Conservation (phyloP, 2,329 filamentous ascomycete species). For the Lithohypha guttulata region DNA sequence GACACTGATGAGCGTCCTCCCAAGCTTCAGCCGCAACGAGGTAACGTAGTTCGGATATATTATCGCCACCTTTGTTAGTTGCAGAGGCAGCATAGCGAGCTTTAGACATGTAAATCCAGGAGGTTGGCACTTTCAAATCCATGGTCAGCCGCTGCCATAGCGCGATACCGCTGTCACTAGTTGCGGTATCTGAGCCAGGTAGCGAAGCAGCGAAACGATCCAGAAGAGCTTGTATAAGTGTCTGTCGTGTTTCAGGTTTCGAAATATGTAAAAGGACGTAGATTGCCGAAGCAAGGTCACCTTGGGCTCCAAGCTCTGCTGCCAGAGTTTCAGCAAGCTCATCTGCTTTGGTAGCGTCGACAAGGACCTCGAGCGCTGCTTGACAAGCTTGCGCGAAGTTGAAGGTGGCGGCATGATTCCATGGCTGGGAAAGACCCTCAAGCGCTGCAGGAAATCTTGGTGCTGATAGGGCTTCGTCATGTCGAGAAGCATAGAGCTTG, state of each 20-base stretch:
- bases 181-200: constrained; percentile 38
- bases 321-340: constrained; percentile 54
- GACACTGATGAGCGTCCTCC: constrained; percentile 72
- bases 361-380: constrained; percentile 39
- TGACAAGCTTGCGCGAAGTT: constrained; percentile 63
- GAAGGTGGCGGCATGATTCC: constrained; percentile 71
- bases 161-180: constrained; percentile 1
- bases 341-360: constrained; percentile 52
- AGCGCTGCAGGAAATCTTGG: constrained; percentile 56
- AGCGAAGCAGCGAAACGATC: constrained; percentile 60
- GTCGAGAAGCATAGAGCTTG: constrained; percentile 57
- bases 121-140: constrained; percentile 58
- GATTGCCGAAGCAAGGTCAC: constrained; percentile 58
- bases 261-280: constrained; percentile 73
- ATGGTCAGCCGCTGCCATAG: constrained; percentile 50
- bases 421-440: constrained; percentile 62
- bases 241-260: constrained; percentile 50
- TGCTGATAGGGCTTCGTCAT: constrained; percentile 28
- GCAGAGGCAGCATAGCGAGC: constrained; percentile 70
- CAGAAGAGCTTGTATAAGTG: constrained; percentile 61
- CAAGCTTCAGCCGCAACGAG: constrained; percentile 68
- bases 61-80: constrained; percentile 44
- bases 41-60: constrained; percentile 62
- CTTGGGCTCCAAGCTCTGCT: constrained; percentile 40
- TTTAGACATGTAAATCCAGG: constrained; percentile 81